Evolutionary conservation across 1,139 yeast genomes (phyloP).

Genomic region (Diutina ranongensis): DNA sequence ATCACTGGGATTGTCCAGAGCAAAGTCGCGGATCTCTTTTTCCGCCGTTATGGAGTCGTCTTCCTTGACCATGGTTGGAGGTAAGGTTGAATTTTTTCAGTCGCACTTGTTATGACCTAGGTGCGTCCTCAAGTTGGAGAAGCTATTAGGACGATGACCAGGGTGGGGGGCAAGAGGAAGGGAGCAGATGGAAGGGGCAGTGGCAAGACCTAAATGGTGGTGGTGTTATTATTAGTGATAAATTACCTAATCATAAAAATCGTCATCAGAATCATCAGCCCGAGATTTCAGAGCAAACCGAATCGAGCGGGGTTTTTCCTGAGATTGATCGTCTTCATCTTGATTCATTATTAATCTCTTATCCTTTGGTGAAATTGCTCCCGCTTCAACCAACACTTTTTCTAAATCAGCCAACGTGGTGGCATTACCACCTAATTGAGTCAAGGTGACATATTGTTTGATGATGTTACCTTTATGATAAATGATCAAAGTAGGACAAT

Average conservation of each 20-base stretch:
- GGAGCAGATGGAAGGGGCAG: too few species aligned
- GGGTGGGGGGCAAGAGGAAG: too few species aligned
- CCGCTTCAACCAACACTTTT: conserved; percentile 48
- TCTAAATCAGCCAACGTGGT: conserved; percentile 63
- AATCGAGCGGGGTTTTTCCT: neutral
- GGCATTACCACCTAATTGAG: conserved; percentile 76
- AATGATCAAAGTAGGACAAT: conserved; percentile 82
- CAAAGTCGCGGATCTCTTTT: conserved; percentile 1
- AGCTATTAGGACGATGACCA: too few species aligned
- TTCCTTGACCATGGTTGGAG: conserved; percentile 5
- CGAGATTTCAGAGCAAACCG: neutral
- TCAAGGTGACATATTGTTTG: conserved; percentile 69
- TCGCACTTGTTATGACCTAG: neutral
- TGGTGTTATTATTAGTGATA: too few species aligned
- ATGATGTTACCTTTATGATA: conserved; percentile 67
- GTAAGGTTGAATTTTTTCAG: conserved; percentile 1
- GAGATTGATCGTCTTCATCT: conserved; percentile 39
- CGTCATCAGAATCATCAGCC: neutral
- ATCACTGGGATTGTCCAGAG: conserved; percentile 16
- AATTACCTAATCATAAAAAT: conserved; percentile 5
- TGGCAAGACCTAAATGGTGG: too few species aligned
- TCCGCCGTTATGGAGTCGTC: conserved; percentile 4
- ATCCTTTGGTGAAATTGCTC: conserved; percentile 57
- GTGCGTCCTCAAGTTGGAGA: too few species aligned
- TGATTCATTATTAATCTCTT: conserved; percentile 53